These are phyloP conservation scores for Colletotrichum lupini DNA, from an alignment of 2,329 filamentous ascomycete genomes.

Conservation along the genomic window DNA sequence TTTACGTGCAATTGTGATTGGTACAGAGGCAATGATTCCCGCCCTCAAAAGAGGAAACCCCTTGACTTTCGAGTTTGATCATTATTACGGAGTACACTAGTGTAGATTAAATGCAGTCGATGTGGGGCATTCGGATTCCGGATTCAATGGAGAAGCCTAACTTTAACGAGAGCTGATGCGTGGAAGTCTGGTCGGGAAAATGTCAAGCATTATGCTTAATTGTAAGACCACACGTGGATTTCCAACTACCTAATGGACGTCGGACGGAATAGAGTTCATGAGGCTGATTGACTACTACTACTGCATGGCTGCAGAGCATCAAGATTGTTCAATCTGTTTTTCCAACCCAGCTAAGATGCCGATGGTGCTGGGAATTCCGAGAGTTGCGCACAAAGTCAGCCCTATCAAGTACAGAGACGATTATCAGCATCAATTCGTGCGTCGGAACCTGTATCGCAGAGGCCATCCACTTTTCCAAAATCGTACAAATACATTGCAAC, in stretches of 20 bases:
- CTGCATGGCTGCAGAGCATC: neutral
- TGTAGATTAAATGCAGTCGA: neutral
- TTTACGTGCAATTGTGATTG: no score
- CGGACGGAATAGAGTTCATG: neutral
- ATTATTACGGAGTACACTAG: no score
- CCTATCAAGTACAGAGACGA: neutral
- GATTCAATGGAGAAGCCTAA: neutral
- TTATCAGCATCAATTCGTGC: no score
- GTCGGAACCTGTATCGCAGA: no score
- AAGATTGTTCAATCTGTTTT: neutral
- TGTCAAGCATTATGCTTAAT: constrained; percentile 20
- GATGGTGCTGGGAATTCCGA: neutral
- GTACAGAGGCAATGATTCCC: no score
- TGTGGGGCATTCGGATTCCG: neutral
- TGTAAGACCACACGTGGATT: neutral
- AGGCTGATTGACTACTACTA: neutral
- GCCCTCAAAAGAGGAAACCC: no score
- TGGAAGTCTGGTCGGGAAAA: neutral
- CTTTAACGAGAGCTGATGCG: neutral
- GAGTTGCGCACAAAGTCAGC: neutral
- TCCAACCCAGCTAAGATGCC: no score
- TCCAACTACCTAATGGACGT: neutral
- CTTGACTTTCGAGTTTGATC: no score
- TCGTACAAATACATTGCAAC: no score
- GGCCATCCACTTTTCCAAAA: no score